Evolutionary conservation across 2,329 filamentous ascomycete genomes (phyloP).

Genomic region (Apiospora saccharicola): DNA sequence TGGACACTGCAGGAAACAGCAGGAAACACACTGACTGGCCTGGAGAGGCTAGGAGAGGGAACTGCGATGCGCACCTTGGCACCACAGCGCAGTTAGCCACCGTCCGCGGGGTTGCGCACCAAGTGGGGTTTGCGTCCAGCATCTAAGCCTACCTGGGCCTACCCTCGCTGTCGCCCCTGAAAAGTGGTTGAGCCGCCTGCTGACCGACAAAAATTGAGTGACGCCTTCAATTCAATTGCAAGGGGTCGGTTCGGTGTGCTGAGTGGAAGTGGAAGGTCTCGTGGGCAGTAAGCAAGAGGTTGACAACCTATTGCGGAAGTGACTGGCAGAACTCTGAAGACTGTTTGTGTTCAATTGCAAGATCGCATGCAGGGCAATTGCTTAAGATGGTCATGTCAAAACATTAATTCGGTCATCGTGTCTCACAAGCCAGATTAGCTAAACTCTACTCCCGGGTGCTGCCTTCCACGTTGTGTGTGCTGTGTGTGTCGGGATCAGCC

Average conservation of each 20-base stretch:
- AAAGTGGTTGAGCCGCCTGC: not conserved
- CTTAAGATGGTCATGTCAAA: constrained; percentile 19
- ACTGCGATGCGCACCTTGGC: not conserved
- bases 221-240: not conserved
- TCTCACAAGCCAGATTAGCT: constrained; percentile 12
- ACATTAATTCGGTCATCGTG: not conserved
- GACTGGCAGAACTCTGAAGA: not conserved
- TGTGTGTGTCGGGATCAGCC: constrained; percentile 6
- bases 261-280: not conserved
- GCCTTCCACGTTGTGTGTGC: not conserved
- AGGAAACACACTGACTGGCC: not conserved
- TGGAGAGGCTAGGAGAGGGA: not conserved
- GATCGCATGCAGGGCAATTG: not conserved
- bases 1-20: not conserved
- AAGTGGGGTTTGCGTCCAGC: not conserved
- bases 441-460: constrained; percentile 10
- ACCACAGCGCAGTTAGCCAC: not conserved
- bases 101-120: not conserved
- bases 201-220: not conserved
- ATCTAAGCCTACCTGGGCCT: not conserved
- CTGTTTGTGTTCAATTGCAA: not conserved
- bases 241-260: too few species aligned
- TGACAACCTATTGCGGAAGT: not conserved
- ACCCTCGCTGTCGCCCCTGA: not conserved
- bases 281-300: not conserved